Evolutionary conservation across 2,329 filamentous ascomycete species (phyloP).

Genomic region (Xylaria polymorpha): DNA sequence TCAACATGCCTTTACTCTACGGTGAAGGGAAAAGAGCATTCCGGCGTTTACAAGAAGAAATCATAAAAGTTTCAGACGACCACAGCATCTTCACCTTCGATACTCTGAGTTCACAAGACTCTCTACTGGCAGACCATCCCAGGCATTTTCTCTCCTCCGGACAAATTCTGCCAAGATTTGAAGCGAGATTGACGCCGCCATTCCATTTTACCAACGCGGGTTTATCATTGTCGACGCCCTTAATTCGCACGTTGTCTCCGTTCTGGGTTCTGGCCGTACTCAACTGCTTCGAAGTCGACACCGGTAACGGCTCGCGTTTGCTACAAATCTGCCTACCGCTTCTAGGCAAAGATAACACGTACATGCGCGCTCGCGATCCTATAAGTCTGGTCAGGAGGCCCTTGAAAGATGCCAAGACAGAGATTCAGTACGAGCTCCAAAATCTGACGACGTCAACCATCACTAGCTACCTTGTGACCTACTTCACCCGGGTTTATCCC

Average conservation of each 20-base stretch:
- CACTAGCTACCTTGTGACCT: slow-evolving; percentile 22
- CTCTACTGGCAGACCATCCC: slow-evolving; percentile 27
- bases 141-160: slow-evolving; percentile 11
- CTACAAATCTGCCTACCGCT: slow-evolving; percentile 27
- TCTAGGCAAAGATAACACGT: slow-evolving; percentile 27
- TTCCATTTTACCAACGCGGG: slow-evolving; percentile 30
- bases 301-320: slow-evolving; percentile 12
- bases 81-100: slow-evolving; percentile 30
- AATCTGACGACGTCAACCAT: slow-evolving; percentile 16
- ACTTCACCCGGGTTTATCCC: slow-evolving; percentile 27
- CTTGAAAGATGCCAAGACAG: slow-evolving; percentile 14
- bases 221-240: slow-evolving; percentile 21
- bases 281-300: slow-evolving; percentile 29
- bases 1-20: slow-evolving; percentile 30
- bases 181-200: slow-evolving; percentile 21
- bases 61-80: slow-evolving; percentile 26
- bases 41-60: slow-evolving; percentile 26
- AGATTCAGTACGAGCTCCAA: slow-evolving; percentile 20
- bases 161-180: slow-evolving; percentile 24
- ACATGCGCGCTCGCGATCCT: slow-evolving; percentile 30
- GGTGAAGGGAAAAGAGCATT: slow-evolving; percentile 25
- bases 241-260: slow-evolving; percentile 25
- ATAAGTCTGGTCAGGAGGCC: slow-evolving; percentile 20
- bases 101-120: slow-evolving; percentile 11
- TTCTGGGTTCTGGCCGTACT: slow-evolving; percentile 29